These are phyloP conservation scores for Isochrysis galbana DNA, from an alignment of 78 protist species.

Conservation along the genomic window DNA sequence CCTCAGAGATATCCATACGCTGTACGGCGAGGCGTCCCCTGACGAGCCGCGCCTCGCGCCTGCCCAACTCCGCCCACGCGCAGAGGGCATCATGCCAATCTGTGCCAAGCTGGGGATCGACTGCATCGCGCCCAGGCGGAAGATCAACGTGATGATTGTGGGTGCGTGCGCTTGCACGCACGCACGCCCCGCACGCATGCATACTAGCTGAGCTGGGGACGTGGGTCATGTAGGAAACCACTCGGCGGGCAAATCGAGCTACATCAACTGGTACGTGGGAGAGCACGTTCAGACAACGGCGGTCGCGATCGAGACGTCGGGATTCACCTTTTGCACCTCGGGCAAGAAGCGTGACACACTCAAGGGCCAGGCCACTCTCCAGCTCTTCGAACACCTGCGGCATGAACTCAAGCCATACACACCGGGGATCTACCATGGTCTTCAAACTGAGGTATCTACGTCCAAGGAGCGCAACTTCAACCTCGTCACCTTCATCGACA, in stretches of 20 bases:
- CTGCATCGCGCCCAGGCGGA: slow-evolving; percentile 29
- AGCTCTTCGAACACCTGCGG: neutral
- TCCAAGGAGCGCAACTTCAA: neutral
- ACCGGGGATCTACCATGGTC: neutral
- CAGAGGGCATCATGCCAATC: neutral
- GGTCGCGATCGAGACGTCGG: slow-evolving; percentile 59
- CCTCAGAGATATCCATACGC: neutral
- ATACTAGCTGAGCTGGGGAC: too few relatives aligned
- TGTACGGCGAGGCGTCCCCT: neutral
- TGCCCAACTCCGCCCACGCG: neutral
- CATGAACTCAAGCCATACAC: neutral
- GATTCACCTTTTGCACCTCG: slow-evolving; percentile 16
- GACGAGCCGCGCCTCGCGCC: neutral
- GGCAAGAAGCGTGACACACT: slow-evolving; percentile 32
- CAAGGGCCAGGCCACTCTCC: slow-evolving; percentile 36
- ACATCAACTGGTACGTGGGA: slow-evolving; percentile 36
- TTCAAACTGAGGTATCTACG: neutral
- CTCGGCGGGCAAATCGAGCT: slow-evolving; percentile 45
- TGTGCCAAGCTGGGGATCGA: neutral
- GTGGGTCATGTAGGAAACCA: too few relatives aligned
- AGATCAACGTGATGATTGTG: slow-evolving; percentile 44
- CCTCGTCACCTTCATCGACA: slow-evolving; percentile 51
- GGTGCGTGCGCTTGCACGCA: too few relatives aligned
- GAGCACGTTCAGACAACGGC: slow-evolving; percentile 46
- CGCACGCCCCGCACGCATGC: too few relatives aligned